These are phyloP conservation scores for Cytospora paraplurivora DNA, from an alignment of 2,329 filamentous ascomycete species.

Conservation along the genomic window DNA sequence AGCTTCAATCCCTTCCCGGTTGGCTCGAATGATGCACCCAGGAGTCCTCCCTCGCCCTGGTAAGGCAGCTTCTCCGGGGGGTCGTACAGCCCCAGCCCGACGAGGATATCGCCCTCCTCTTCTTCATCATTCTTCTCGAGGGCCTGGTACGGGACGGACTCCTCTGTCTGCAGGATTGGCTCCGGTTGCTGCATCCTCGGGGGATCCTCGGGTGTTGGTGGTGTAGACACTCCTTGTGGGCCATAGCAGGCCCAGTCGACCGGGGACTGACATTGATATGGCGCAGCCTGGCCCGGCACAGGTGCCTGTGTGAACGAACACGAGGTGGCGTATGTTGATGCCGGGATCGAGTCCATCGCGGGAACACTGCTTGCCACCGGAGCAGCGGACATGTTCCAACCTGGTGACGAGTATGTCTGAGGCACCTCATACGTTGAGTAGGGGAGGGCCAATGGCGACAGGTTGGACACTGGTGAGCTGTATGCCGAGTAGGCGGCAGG, in stretches of 20 bases:
- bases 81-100: conserved; percentile 84
- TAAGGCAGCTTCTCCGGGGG: conserved; percentile 59
- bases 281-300: conserved; percentile 27
- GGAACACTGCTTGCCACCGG: conserved; percentile 14
- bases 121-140: conserved; percentile 55
- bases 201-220: conserved; percentile 62
- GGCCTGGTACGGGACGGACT: conserved; percentile 51
- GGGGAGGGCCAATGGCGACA: conserved; percentile 56
- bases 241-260: conserved; percentile 21
- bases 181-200: conserved; percentile 53
- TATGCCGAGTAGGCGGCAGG: conserved; percentile 59
- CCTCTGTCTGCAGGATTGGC: conserved; percentile 50
- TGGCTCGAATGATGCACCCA: conserved; percentile 54
- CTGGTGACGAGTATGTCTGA: conserved; percentile 43
- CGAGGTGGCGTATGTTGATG: conserved; percentile 4
- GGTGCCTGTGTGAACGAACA: conserved; percentile 8
- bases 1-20: conserved; percentile 76
- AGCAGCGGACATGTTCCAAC: conserved; percentile 39
- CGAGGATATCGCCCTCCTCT: conserved; percentile 67
- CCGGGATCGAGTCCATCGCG: conserved; percentile 2
- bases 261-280: conserved; percentile 21
- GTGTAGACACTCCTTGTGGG: conserved; percentile 45
- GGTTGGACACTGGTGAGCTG: conserved; percentile 56
- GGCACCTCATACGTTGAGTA: conserved; percentile 44
- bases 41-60: conserved; percentile 38